Conservation (phyloP, 306 rosid genomes). For the Lathyrus aphaca region DNA sequence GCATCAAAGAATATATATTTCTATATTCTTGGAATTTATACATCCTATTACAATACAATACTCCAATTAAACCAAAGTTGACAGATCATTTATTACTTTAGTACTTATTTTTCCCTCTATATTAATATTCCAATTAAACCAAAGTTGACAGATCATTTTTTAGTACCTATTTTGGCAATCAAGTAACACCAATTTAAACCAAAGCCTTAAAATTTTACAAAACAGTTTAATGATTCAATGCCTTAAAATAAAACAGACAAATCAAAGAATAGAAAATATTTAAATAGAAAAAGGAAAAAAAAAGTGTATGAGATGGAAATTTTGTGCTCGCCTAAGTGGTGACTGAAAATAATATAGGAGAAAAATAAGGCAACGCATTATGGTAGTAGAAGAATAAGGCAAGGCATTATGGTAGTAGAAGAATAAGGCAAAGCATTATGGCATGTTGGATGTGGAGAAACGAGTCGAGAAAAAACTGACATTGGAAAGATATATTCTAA, state of each 20-base stretch:
- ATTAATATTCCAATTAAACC: neutral
- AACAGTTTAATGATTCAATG: neutral
- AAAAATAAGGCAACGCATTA: too few relatives aligned
- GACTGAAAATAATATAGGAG: slow-evolving; percentile 5
- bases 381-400: too few relatives aligned
- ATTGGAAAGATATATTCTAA: slow-evolving; percentile 17
- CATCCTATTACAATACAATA: neutral
- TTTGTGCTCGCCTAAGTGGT: slow-evolving; percentile 3
- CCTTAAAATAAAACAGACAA: slow-evolving; percentile 10
- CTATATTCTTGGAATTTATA: neutral
- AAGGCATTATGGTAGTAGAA: too few relatives aligned
- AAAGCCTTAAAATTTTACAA: neutral
- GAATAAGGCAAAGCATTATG: neutral
- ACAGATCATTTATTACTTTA: neutral
- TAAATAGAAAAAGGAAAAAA: too few relatives aligned
- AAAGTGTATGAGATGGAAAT: neutral
- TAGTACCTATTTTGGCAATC: too few relatives aligned
- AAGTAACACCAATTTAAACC: neutral
- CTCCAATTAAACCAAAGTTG: too few relatives aligned
- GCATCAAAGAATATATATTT: neutral
- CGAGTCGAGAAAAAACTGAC: slow-evolving; percentile 10
- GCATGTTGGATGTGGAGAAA: slow-evolving; percentile 26
- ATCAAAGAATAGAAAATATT: neutral
- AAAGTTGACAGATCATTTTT: neutral
- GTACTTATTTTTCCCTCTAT: neutral